Percentiles rank a stretch among this genome's conserved stretches.
Conservation (phyloP, 2,329 filamentous ascomycete species). For the Chaetoscypha palmicola region DNA sequence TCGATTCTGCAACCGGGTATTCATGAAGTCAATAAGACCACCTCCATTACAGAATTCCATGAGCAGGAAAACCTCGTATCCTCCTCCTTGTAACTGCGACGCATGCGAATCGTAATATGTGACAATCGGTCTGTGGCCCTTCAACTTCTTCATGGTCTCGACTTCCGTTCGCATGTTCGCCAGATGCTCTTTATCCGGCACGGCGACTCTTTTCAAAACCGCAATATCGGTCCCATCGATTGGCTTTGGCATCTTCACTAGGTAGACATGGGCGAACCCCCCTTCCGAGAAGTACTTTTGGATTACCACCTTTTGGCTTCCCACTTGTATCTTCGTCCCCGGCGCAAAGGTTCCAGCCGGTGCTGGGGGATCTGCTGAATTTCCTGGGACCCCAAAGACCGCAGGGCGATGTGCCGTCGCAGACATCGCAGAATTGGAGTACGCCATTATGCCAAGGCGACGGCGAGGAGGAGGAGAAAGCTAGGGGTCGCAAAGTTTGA, state of each 20-base stretch:
- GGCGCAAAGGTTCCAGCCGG: slow-evolving; percentile 85
- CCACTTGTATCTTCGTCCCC: slow-evolving; percentile 95
- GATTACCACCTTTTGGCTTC: slow-evolving; percentile 84
- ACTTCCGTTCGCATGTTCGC: slow-evolving; percentile 97
- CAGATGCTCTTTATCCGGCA: slow-evolving; percentile 90
- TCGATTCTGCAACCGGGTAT: slow-evolving; percentile 90
- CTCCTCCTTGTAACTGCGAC: slow-evolving; percentile 83
- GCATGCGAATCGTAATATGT: slow-evolving; percentile 98
- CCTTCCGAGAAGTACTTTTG: slow-evolving; percentile 98
- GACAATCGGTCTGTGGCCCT: slow-evolving; percentile 92
- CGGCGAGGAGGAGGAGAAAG: slow-evolving; percentile 16
- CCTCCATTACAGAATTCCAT: slow-evolving; percentile 98
- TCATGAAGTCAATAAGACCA: slow-evolving; percentile 98
- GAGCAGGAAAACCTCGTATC: slow-evolving; percentile 94
- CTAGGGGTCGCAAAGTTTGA: slow-evolving; percentile 11
- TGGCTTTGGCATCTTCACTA: slow-evolving; percentile 71
- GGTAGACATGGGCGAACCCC: slow-evolving; percentile 96
- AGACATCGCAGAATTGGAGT: slow-evolving; percentile 34
- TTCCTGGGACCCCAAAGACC: slow-evolving; percentile 39
- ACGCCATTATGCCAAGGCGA: slow-evolving; percentile 32
- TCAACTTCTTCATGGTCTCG: slow-evolving; percentile 99
- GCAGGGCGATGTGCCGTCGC: slow-evolving; percentile 36
- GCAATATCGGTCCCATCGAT: slow-evolving; percentile 34
- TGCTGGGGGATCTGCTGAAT: slow-evolving; percentile 37
- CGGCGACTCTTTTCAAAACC: slow-evolving; percentile 69